phyloP scores from a whole-genome alignment of 2,329 filamentous ascomycete genomes.

The Apiospora kogelbergensis region DNA sequence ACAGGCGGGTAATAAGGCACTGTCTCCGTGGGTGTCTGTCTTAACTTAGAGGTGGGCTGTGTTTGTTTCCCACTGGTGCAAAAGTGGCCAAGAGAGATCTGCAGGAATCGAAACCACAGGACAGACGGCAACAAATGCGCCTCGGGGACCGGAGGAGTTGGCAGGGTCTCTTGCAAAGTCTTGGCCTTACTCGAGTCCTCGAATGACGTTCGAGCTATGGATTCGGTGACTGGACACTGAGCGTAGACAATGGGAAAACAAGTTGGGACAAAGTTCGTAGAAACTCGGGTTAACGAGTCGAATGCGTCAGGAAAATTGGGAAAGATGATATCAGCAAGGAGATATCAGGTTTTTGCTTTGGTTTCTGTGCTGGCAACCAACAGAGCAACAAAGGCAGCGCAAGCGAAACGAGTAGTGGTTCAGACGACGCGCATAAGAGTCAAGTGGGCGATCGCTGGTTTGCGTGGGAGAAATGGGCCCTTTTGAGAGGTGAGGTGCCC shows the following conservation, averaged over 20 bases:
- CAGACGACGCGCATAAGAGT: neutral
- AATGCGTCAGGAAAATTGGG: slow-evolving; percentile 7
- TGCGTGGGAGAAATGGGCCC: neutral
- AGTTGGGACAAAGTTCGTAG: slow-evolving; percentile 8
- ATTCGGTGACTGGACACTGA: neutral
- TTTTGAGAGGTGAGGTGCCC: slow-evolving; percentile 1
- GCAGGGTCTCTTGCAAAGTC: neutral
- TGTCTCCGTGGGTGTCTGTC: neutral
- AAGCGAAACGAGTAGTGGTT: neutral
- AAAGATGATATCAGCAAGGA: neutral
- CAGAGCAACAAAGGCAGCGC: neutral
- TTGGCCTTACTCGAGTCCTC: neutral
- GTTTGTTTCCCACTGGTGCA: slow-evolving; percentile 6
- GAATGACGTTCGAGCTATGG: slow-evolving; percentile 3
- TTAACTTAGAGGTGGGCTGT: neutral
- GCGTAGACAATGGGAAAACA: neutral
- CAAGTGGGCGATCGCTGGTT: neutral
- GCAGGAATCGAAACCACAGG: neutral
- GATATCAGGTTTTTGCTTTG: slow-evolving; percentile 2
- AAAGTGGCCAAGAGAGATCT: slow-evolving; percentile 5
- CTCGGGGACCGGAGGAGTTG: neutral
- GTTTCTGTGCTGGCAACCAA: neutral
- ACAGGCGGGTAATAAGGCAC: slow-evolving; percentile 3
- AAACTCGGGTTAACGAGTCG: slow-evolving; percentile 4
- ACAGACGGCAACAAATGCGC: neutral